A percentile compares a stretch with the other conserved stretches of the same genome.
phyloP scores from a whole-genome alignment of 305 asterid species.

The Fraxinus paxiana region DNA sequence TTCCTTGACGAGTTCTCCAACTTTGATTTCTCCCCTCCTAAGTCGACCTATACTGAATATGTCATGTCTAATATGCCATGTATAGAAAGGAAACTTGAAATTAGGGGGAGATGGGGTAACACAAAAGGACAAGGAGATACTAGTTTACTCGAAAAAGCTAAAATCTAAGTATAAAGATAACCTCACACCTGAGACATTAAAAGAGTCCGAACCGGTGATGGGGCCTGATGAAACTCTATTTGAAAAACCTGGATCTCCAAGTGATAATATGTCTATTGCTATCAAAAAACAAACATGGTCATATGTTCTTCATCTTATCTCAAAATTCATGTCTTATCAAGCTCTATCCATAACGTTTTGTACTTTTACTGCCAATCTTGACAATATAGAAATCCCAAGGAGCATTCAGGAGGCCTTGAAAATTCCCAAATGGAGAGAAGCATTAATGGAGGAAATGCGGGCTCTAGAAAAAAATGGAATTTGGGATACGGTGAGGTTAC shows the following conservation, averaged over 20 bases:
- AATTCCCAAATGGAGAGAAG: neutral
- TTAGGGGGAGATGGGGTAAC: neutral
- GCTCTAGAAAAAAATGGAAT: neutral
- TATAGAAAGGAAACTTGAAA: too few relatives aligned
- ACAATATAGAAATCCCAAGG: neutral
- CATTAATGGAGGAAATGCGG: neutral
- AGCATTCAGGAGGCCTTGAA: neutral
- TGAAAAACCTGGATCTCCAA: too few relatives aligned
- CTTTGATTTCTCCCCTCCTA: too few relatives aligned
- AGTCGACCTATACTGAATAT: too few relatives aligned
- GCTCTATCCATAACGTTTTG: neutral
- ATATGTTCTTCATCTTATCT: neutral
- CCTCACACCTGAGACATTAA: neutral
- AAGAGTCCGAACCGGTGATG: neutral
- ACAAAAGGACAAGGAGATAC: too few relatives aligned
- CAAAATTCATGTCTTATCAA: neutral
- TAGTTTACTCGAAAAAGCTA: too few relatives aligned
- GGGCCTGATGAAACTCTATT: too few relatives aligned
- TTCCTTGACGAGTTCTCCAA: too few relatives aligned
- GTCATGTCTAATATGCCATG: too few relatives aligned
- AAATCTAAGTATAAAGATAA: too few relatives aligned
- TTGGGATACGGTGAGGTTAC: neutral
- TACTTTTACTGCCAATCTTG: neutral
- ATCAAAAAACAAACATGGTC: neutral
- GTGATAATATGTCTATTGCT: neutral